Conservation (phyloP, 805 yeast genomes). For the Kluyveromyces lactis region DNA sequence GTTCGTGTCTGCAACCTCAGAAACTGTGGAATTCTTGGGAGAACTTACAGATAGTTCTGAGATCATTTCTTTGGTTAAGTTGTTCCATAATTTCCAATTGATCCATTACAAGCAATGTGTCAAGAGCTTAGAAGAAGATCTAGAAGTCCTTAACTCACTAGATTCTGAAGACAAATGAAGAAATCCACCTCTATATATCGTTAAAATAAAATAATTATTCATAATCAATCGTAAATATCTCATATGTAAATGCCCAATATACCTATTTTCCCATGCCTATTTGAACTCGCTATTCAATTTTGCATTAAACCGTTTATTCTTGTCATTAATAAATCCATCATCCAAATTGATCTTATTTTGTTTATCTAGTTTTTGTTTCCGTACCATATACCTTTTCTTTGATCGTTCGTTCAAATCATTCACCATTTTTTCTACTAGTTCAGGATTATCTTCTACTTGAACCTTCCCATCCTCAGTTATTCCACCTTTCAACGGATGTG, state of each 20-base stretch:
- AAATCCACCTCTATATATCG: too few species aligned
- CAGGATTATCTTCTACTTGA: constrained; percentile 13
- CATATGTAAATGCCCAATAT: too few species aligned
- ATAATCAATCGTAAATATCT: too few species aligned
- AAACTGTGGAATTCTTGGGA: constrained; percentile 75
- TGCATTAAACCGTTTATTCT: constrained; percentile 25
- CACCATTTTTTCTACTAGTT: constrained; percentile 15
- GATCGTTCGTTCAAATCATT: constrained; percentile 14
- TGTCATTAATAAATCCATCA: constrained; percentile 23
- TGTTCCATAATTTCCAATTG: constrained; percentile 62
- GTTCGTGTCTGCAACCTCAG: constrained; percentile 67
- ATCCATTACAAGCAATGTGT: constrained; percentile 52
- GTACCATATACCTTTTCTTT: constrained; percentile 14
- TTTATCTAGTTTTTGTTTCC: constrained; percentile 13
- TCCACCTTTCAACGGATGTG: not conserved
- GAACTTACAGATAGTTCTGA: constrained; percentile 60
- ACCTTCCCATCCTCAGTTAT: constrained; percentile 11
- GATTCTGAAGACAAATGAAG: constrained; percentile 12
- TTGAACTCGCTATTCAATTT: constrained; percentile 19
- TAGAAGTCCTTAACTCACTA: constrained; percentile 32
- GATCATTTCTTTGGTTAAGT: constrained; percentile 51
- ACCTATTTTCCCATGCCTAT: not conserved
- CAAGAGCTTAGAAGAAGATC: constrained; percentile 37
- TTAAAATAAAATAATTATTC: too few species aligned
- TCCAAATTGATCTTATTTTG: constrained; percentile 1